Conservation (phyloP, 1,284 basidiomycete genomes). For the Cerioporus squamosus region DNA sequence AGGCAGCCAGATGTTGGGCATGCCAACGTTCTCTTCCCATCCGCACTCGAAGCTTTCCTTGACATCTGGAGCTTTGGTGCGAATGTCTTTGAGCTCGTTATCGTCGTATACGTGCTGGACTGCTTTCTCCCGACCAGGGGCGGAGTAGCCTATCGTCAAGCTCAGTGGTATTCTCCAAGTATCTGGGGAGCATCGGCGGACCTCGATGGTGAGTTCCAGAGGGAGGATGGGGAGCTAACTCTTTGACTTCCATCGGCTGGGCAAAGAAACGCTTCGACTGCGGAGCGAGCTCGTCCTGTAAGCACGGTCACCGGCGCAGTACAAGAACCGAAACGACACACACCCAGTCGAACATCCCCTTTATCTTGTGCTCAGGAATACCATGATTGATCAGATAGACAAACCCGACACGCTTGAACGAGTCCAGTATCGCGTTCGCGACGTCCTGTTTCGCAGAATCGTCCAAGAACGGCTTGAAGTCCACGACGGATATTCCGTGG, state of each 20-base stretch:
- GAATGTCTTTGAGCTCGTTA: conserved; percentile 39
- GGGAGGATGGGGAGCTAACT: conserved; percentile 59
- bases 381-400: conserved; percentile 48
- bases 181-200: conserved; percentile 19
- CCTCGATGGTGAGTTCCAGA: conserved; percentile 59
- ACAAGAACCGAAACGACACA: not conserved
- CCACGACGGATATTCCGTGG: conserved; percentile 31
- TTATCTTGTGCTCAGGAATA: conserved; percentile 46
- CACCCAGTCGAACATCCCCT: conserved; percentile 58
- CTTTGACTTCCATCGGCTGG: conserved; percentile 53
- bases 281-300: not conserved
- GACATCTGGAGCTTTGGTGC: conserved; percentile 47
- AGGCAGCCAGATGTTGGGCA: conserved; percentile 65
- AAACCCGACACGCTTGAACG: conserved; percentile 44
- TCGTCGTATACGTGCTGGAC: conserved; percentile 47
- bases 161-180: not conserved
- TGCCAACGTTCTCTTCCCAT: conserved; percentile 45
- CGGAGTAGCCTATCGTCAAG: conserved; percentile 47
- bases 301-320: not conserved
- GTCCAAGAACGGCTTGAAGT: conserved; percentile 36
- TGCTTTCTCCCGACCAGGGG: conserved; percentile 51
- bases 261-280: conserved; percentile 59
- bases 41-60: conserved; percentile 65
- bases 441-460: conserved; percentile 33
- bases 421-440: conserved; percentile 36